These are phyloP conservation scores for Sporothrix brunneoviolacea DNA, from an alignment of 2,329 filamentous ascomycete genomes.

Conservation along the genomic window DNA sequence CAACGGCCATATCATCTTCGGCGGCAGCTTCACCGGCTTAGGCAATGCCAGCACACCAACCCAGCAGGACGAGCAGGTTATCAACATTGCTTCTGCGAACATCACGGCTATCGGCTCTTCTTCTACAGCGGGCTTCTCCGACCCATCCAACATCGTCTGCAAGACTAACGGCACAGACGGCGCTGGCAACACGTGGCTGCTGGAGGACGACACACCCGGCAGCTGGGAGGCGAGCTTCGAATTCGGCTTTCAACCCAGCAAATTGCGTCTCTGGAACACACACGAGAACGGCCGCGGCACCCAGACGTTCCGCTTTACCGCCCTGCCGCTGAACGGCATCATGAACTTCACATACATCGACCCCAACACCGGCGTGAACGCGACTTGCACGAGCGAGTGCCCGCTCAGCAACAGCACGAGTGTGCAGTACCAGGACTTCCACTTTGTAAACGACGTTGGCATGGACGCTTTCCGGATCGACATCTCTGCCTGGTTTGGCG, in stretches of 20 bases:
- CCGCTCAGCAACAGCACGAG: slow-evolving; percentile 68
- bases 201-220: slow-evolving; percentile 67
- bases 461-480: slow-evolving; percentile 85
- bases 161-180: slow-evolving; percentile 61
- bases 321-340: slow-evolving; percentile 80
- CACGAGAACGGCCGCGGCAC: slow-evolving; percentile 77
- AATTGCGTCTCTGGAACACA: slow-evolving; percentile 83
- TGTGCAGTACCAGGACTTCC: slow-evolving; percentile 75
- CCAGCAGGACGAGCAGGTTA: slow-evolving; percentile 64
- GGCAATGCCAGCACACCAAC: slow-evolving; percentile 69
- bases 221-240: slow-evolving; percentile 78
- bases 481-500: slow-evolving; percentile 80
- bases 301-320: slow-evolving; percentile 79
- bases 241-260: slow-evolving; percentile 81
- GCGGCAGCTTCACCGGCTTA: slow-evolving; percentile 79
- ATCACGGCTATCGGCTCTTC: slow-evolving; percentile 62
- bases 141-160: slow-evolving; percentile 79
- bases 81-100: slow-evolving; percentile 76
- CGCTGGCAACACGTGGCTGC: slow-evolving; percentile 73
- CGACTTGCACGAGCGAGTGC: slow-evolving; percentile 73
- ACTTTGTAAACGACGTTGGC: slow-evolving; percentile 78
- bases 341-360: slow-evolving; percentile 94
- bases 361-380: slow-evolving; percentile 57
- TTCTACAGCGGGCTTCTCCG: slow-evolving; percentile 56
- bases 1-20: slow-evolving; percentile 84